Conservation (phyloP, 2,329 filamentous ascomycete species). For the Ophiostoma piceae region DNA sequence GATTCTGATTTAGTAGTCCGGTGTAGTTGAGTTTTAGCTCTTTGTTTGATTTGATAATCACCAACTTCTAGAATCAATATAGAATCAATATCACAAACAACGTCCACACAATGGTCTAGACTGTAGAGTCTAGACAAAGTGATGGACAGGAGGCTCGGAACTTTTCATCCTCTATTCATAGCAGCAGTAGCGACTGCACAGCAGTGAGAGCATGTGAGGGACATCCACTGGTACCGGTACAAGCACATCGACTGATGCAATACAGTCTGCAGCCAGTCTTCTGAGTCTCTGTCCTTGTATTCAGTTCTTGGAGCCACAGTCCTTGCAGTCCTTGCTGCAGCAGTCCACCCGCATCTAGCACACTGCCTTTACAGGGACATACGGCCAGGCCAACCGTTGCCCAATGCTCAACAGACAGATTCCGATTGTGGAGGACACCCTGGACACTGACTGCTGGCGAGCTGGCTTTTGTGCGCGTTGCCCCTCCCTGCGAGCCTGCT, state of each 20-base stretch:
- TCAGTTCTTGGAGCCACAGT: neutral
- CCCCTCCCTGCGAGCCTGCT: neutral
- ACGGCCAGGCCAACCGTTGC: constrained; percentile 2
- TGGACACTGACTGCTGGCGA: neutral
- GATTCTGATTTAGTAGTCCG: neutral
- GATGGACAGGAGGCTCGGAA: neutral
- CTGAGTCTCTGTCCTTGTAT: neutral
- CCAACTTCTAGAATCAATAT: neutral
- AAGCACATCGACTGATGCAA: constrained; percentile 7
- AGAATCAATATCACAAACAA: neutral
- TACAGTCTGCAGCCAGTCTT: neutral
- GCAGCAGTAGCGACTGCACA: neutral
- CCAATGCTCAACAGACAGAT: constrained; percentile 3
- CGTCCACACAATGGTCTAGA: neutral
- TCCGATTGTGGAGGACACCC: constrained; percentile 1
- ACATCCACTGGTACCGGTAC: neutral
- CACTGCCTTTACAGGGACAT: neutral
- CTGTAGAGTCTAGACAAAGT: neutral
- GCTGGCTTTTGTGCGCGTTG: neutral
- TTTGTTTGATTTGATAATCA: neutral
- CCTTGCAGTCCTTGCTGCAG: neutral
- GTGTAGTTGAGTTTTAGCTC: no score
- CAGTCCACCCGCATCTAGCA: neutral
- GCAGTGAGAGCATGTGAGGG: neutral
- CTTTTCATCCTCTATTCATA: neutral